Conservation (phyloP, 2,329 filamentous ascomycete species). For the Monosporascus sp. region DNA sequence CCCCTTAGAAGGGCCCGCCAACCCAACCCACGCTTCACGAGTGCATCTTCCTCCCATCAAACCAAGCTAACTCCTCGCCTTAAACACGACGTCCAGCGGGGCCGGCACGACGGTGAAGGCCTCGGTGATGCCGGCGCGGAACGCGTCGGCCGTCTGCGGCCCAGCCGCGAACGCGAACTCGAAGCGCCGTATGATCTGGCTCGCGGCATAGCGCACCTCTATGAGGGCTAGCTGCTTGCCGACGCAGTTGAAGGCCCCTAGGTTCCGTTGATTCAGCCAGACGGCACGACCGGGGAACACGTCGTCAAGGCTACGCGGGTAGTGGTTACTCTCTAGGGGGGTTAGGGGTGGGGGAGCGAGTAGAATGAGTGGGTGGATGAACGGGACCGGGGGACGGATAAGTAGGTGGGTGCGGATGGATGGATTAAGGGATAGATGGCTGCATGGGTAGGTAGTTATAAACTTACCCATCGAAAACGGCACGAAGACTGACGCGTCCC, state of each 20-base stretch:
- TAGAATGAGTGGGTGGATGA: too few species aligned
- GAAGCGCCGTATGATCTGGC: conserved; percentile 2
- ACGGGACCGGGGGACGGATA: too few species aligned
- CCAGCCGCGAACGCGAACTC: conserved; percentile 3
- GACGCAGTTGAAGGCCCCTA: conserved; percentile 23
- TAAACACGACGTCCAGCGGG: neutral
- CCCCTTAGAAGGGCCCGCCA: too few species aligned
- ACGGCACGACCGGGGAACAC: too few species aligned
- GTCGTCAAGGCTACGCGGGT: too few species aligned
- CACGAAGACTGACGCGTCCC: conserved; percentile 17
- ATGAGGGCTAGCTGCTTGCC: conserved; percentile 32
- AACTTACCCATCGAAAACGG: conserved; percentile 22
- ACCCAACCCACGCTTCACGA: too few species aligned
- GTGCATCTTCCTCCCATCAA: too few species aligned
- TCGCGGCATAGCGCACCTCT: conserved; percentile 14
- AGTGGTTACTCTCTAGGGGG: neutral
- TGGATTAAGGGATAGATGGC: too few species aligned
- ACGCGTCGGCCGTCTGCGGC: neutral
- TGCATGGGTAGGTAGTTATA: neutral
- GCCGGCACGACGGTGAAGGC: neutral
- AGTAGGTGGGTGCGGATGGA: neutral
- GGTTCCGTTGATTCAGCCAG: neutral
- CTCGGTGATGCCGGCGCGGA: neutral
- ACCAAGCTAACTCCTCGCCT: neutral
- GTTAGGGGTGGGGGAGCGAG: too few species aligned